Evolutionary conservation across 352 stramenopile genomes (phyloP).

Genomic region (Pythium plurisporium): DNA sequence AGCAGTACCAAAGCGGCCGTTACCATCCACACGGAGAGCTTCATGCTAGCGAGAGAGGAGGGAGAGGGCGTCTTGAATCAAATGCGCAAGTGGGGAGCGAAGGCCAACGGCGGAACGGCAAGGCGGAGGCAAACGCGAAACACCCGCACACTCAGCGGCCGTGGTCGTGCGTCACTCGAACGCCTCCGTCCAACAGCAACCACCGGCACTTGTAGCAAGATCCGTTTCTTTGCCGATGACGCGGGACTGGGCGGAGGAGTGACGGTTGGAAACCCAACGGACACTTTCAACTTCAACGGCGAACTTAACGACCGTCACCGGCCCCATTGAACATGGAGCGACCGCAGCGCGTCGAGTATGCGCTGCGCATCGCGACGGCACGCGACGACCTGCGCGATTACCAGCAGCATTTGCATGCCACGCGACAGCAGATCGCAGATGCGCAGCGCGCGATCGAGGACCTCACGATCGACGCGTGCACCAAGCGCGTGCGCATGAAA

Average conservation of each 20-base stretch:
- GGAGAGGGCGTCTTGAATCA: too few relatives aligned
- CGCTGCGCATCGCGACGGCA: constrained; percentile 36
- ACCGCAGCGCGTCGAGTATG: constrained; percentile 27
- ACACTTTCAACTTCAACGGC: background rate
- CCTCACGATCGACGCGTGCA: constrained; percentile 45
- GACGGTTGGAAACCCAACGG: background rate
- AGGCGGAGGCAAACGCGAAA: background rate
- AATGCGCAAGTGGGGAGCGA: background rate
- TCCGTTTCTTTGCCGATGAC: background rate
- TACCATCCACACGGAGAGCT: constrained; percentile 3
- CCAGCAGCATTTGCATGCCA: constrained; percentile 34
- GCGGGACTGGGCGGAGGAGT: background rate
- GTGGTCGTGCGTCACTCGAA: too few relatives aligned
- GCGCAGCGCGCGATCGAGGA: constrained; percentile 42
- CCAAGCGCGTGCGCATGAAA: constrained; percentile 45
- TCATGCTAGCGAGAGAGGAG: constrained; percentile 3
- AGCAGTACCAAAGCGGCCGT: background rate
- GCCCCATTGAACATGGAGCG: background rate
- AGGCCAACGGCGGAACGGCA: background rate
- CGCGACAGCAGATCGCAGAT: constrained; percentile 29
- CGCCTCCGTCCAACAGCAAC: too few relatives aligned
- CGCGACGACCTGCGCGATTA: constrained; percentile 32
- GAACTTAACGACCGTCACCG: background rate
- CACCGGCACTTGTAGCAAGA: too few relatives aligned
- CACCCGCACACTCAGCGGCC: too few relatives aligned